Evolutionary conservation across 306 rosid genomes (phyloP).

Genomic region (Lathyrus aphaca): DNA sequence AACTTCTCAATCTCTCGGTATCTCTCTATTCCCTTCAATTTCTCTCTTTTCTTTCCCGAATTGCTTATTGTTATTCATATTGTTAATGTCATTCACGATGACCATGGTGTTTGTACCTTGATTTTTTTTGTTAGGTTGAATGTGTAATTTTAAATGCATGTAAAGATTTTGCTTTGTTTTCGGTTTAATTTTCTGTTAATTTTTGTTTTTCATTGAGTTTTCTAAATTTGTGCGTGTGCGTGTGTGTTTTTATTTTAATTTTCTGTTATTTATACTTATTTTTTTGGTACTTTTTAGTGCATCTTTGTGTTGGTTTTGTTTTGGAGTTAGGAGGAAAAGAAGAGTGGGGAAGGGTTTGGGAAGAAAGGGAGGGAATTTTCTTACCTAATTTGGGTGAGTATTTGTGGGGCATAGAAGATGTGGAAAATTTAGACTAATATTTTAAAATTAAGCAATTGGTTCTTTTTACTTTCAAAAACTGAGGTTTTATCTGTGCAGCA

Average conservation of each 20-base stretch:
- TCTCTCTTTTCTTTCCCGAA: background rate
- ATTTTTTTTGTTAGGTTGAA: constrained; percentile 24
- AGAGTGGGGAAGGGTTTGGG: background rate
- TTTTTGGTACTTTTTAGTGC: background rate
- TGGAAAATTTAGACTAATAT: too few species aligned
- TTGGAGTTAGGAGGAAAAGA: background rate
- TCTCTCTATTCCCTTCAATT: background rate
- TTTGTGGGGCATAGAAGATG: background rate
- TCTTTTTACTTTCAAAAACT: too few species aligned
- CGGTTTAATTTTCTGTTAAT: background rate
- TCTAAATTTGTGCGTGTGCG: background rate
- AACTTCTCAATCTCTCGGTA: constrained; percentile 15
- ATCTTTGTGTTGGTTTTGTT: background rate
- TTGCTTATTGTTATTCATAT: background rate
- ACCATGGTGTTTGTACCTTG: background rate
- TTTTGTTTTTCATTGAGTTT: background rate
- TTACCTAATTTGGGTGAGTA: background rate
- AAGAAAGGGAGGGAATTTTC: background rate
- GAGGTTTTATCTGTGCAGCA: too few species aligned
- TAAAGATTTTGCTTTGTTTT: background rate
- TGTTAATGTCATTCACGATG: background rate
- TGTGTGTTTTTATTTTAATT: too few species aligned
- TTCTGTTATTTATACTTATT: background rate
- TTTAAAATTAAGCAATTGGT: background rate
- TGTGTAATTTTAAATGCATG: background rate